Percentiles rank a stretch among this genome's conserved stretches.
Conservation (phyloP, 1,139 yeast species). For the Debaryomycetaceae sp. region DNA sequence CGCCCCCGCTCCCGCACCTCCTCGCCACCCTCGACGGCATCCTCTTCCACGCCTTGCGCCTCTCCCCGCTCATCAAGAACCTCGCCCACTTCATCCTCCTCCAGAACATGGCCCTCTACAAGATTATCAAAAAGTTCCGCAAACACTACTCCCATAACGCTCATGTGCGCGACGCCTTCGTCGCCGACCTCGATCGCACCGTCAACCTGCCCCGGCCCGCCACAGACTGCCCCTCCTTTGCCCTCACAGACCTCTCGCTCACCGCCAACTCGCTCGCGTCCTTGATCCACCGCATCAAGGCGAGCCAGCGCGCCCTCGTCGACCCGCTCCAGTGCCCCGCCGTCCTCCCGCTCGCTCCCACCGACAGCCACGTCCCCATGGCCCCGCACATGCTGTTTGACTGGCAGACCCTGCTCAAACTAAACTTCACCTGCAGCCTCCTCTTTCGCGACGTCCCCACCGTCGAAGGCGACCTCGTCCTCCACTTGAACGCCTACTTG, state of each 20-base stretch:
- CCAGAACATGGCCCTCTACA: conserved; percentile 74
- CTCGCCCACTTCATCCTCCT: conserved; percentile 65
- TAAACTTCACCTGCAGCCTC: conserved; percentile 27
- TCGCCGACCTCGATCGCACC: conserved; percentile 24
- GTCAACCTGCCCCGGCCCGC: conserved; percentile 11
- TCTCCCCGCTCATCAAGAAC: conserved; percentile 55
- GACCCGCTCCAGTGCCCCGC: background rate
- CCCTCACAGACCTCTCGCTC: conserved; percentile 53
- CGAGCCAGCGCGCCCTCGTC: conserved; percentile 4
- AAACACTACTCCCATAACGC: conserved; percentile 40
- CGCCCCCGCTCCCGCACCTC: background rate
- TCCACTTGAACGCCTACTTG: conserved; percentile 27
- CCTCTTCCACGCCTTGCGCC: conserved; percentile 28
- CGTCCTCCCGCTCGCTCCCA: background rate
- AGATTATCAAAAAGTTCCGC: conserved; percentile 67
- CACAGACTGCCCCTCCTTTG: conserved; percentile 42
- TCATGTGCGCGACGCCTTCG: conserved; percentile 28
- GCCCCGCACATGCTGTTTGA: conserved; percentile 18
- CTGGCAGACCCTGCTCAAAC: conserved; percentile 20
- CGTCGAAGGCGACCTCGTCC: conserved; percentile 21
- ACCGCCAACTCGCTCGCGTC: conserved; percentile 52
- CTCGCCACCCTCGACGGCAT: conserved; percentile 10
- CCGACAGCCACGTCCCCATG: background rate
- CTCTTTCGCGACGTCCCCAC: conserved; percentile 28
- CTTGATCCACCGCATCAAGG: conserved; percentile 9